These are phyloP conservation scores for Retiboletus flavoniger DNA, from an alignment of 1,284 basidiomycete genomes.

Conservation along the genomic window DNA sequence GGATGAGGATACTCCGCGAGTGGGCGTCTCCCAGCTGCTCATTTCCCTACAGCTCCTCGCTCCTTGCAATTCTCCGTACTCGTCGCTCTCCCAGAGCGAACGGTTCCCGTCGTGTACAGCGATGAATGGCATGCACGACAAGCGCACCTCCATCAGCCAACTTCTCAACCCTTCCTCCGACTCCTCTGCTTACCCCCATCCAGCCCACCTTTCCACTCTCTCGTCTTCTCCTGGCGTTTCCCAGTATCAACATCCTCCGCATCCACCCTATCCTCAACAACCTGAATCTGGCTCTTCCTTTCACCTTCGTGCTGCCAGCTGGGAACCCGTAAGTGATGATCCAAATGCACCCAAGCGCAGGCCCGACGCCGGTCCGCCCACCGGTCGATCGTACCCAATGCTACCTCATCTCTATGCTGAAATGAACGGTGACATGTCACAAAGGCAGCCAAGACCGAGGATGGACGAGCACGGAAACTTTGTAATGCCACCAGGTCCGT, in stretches of 20 bases:
- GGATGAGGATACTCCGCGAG: slow-evolving; percentile 31
- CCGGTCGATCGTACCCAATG: slow-evolving; percentile 37
- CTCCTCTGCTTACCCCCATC: slow-evolving; percentile 34
- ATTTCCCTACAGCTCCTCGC: slow-evolving; percentile 29
- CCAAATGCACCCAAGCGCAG: slow-evolving; percentile 37
- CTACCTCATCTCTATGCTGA: slow-evolving; percentile 36
- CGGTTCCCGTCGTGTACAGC: slow-evolving; percentile 20
- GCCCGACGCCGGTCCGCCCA: slow-evolving; percentile 31
- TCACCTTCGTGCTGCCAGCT: slow-evolving; percentile 45
- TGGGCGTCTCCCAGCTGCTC: slow-evolving; percentile 30
- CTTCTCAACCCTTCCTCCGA: slow-evolving; percentile 47
- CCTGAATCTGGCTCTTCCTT: slow-evolving; percentile 36
- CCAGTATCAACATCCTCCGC: slow-evolving; percentile 33
- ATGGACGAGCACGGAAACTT: slow-evolving; percentile 34
- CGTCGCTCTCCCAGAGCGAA: slow-evolving; percentile 9
- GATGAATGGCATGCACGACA: slow-evolving; percentile 51
- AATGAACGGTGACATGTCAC: slow-evolving; percentile 34
- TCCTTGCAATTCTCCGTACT: slow-evolving; percentile 14
- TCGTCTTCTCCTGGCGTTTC: slow-evolving; percentile 26
- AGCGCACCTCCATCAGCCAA: slow-evolving; percentile 52
- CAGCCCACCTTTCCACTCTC: slow-evolving; percentile 30
- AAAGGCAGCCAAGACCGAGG: slow-evolving; percentile 28
- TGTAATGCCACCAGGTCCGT: slow-evolving; percentile 24
- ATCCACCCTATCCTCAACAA: slow-evolving; percentile 31
- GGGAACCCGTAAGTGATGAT: slow-evolving; percentile 40